Conservation (phyloP, 1,139 yeast genomes). For the Scheffersomyces lignicola region DNA sequence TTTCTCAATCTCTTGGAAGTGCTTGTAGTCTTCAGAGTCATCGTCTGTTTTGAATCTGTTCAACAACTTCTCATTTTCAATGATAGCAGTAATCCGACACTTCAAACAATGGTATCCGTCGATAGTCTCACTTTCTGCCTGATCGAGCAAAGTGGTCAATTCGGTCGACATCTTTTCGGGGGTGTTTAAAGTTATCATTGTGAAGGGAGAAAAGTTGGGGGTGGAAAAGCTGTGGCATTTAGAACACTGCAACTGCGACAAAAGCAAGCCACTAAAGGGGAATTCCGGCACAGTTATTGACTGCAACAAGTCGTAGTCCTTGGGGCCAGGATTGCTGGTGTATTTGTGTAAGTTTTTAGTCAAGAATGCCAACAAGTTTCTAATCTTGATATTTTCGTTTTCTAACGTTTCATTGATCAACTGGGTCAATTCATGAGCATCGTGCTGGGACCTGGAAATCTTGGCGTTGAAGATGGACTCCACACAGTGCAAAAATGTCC, state of each 20-base stretch:
- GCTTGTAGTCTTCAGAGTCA: constrained; percentile 16
- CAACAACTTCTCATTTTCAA: constrained; percentile 29
- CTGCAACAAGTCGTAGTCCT: constrained; percentile 22
- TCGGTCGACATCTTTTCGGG: constrained; percentile 58
- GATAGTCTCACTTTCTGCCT: constrained; percentile 67
- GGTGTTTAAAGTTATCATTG: constrained; percentile 71
- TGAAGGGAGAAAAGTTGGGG: constrained; percentile 60
- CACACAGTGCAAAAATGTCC: constrained; percentile 73
- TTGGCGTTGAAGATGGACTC: constrained; percentile 78
- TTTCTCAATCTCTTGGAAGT: constrained; percentile 26
- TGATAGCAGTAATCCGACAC: constrained; percentile 58
- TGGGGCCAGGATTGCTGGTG: constrained; percentile 12
- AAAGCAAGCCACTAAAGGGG: constrained; percentile 71
- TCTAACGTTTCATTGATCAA: constrained; percentile 76
- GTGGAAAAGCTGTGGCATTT: constrained; percentile 65
- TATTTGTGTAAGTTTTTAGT: constrained; percentile 29
- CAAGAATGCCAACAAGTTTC: constrained; percentile 14
- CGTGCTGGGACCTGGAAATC: constrained; percentile 84
- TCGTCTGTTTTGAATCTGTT: constrained; percentile 11
- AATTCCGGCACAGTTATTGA: constrained; percentile 51
- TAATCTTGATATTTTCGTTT: constrained; percentile 55
- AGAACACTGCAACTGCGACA: constrained; percentile 69
- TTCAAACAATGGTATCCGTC: constrained; percentile 78
- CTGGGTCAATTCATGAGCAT: constrained; percentile 90
- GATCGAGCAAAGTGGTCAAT: constrained; percentile 54